These are phyloP conservation scores for Podaxis sp. DNA, from an alignment of 768 basidiomycete genomes.

Conservation along the genomic window DNA sequence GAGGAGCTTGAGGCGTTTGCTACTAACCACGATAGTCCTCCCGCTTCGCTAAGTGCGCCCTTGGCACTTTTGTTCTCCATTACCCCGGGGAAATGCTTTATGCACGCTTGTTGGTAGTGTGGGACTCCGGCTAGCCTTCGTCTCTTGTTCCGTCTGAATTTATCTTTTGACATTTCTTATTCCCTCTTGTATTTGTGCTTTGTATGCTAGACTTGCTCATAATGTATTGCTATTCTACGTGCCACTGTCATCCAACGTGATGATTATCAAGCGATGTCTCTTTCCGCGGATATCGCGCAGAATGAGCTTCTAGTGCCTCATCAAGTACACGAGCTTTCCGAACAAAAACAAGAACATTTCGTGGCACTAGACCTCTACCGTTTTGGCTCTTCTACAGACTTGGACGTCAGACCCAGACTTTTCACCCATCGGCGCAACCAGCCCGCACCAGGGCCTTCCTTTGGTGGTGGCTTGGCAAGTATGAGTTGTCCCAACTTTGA, in stretches of 20 bases:
- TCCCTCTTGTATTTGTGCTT: no score
- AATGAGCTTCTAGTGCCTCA: not conserved
- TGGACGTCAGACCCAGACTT: slow-evolving; percentile 24
- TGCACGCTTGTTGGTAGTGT: no score
- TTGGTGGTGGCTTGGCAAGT: slow-evolving; percentile 24
- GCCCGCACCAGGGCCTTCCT: slow-evolving; percentile 38
- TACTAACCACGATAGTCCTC: no score
- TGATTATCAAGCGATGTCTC: not conserved
- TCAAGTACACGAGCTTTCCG: not conserved
- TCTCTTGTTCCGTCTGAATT: no score
- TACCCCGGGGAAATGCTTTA: no score
- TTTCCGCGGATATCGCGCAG: not conserved
- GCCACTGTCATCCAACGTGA: not conserved
- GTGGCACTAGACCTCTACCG: not conserved
- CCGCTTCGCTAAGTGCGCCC: no score
- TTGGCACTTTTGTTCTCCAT: no score
- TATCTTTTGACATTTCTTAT: no score
- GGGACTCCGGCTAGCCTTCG: no score
- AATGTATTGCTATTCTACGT: not conserved
- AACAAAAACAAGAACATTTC: not conserved
- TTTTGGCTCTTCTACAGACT: not conserved
- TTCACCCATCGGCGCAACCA: slow-evolving; percentile 40
- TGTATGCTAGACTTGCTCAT: not conserved
- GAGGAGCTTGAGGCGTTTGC: not conserved
- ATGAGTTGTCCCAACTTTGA: slow-evolving; percentile 30